phyloP scores from a whole-genome alignment of 208 protist species.

The Trypanosoma lewisi region DNA sequence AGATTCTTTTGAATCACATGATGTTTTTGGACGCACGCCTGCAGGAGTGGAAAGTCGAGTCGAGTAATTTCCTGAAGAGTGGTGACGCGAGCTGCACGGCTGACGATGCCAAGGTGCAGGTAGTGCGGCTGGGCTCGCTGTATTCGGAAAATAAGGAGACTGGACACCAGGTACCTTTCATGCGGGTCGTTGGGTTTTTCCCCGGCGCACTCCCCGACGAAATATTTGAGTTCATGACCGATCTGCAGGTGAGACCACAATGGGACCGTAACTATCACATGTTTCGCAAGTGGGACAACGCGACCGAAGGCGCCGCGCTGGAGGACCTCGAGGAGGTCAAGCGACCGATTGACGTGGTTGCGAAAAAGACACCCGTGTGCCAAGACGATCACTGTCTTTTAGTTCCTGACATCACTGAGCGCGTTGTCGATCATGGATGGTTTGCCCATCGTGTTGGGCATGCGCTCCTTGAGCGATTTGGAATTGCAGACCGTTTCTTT shows the following conservation, averaged over 20 bases:
- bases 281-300: constrained; percentile 34
- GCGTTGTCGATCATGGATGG: constrained; percentile 39
- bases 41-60: constrained; percentile 27
- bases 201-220: constrained; percentile 31
- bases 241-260: constrained; percentile 31
- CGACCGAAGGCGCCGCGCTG: neutral
- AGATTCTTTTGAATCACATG: constrained; percentile 19
- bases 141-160: constrained; percentile 25
- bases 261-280: constrained; percentile 68
- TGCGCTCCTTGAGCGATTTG: constrained; percentile 36
- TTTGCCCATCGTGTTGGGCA: constrained; percentile 52
- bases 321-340: constrained; percentile 9
- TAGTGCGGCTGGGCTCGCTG: constrained; percentile 30
- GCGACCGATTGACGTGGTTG: constrained; percentile 30
- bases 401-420: constrained; percentile 30
- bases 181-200: constrained; percentile 58
- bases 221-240: constrained; percentile 43
- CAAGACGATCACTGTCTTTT: constrained; percentile 32
- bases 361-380: constrained; percentile 30
- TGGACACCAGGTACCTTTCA: constrained; percentile 34
- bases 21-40: constrained; percentile 27
- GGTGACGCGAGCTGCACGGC: constrained; percentile 4
- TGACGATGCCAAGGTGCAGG: constrained; percentile 29
- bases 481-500: constrained; percentile 52
- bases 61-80: constrained; percentile 10